Evolutionary conservation across 2,329 filamentous ascomycete genomes (phyloP).

Genomic region (Diaporthe australafricana): DNA sequence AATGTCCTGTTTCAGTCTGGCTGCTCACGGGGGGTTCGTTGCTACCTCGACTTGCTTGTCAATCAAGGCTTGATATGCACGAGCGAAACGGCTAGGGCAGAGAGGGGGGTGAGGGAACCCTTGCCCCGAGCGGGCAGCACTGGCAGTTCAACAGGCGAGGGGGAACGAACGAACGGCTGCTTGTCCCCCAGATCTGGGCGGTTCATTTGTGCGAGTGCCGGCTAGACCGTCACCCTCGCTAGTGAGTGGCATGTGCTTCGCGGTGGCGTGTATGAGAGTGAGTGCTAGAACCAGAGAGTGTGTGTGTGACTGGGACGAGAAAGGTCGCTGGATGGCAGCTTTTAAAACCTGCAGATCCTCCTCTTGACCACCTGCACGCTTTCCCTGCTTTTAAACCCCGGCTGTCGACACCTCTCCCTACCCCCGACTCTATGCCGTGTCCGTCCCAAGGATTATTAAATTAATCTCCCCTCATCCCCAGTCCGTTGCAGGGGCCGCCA

Average conservation of each 20-base stretch:
- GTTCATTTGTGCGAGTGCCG: slow-evolving; percentile 16
- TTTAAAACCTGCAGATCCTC: slow-evolving; percentile 26
- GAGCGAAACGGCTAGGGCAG: slow-evolving; percentile 23
- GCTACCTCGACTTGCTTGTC: slow-evolving; percentile 18
- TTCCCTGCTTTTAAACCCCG: slow-evolving; percentile 16
- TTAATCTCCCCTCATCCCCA: not conserved
- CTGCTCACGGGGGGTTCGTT: no score
- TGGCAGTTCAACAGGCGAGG: not conserved
- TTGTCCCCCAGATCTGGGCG: not conserved
- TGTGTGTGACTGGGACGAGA: not conserved
- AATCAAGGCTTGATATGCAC: slow-evolving; percentile 16
- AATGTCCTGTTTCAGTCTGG: slow-evolving; percentile 13
- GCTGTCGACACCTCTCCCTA: not conserved
- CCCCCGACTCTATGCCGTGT: not conserved
- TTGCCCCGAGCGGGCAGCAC: slow-evolving; percentile 26
- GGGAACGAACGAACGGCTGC: not conserved
- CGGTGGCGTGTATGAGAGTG: not conserved
- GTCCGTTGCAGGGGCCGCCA: not conserved
- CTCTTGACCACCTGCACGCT: not conserved
- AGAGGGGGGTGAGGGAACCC: slow-evolving; percentile 5
- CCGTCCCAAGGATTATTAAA: slow-evolving; percentile 22
- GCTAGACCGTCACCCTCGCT: slow-evolving; percentile 13
- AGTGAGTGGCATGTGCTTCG: slow-evolving; percentile 15
- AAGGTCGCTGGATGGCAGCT: slow-evolving; percentile 16
- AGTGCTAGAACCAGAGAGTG: not conserved